Evolutionary conservation across 352 stramenopile species (phyloP).

Genomic region (Elongisporangium prolatum): DNA sequence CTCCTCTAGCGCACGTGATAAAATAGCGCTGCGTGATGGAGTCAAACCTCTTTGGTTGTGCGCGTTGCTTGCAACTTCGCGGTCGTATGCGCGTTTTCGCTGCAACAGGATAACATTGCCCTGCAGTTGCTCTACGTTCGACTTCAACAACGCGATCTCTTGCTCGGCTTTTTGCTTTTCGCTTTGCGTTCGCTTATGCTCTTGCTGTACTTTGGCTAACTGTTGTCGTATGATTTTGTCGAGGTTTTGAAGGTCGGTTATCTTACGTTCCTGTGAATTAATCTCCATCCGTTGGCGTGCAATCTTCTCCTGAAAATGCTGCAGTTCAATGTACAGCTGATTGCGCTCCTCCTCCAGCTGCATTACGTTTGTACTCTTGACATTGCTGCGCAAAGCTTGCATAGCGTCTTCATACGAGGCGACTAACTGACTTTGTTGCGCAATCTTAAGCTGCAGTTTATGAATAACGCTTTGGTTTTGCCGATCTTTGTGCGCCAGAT

Average conservation of each 20-base stretch:
- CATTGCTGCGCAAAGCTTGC: constrained; percentile 39
- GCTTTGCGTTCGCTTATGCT: constrained; percentile 23
- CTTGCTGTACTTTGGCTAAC: constrained; percentile 30
- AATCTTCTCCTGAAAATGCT: constrained; percentile 26
- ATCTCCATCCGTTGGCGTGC: constrained; percentile 21
- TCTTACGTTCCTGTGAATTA: constrained; percentile 21
- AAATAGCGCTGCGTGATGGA: constrained; percentile 15
- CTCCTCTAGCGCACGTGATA: constrained; percentile 30
- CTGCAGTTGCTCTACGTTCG: constrained; percentile 34
- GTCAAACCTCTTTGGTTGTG: constrained; percentile 12
- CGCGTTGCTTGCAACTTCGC: constrained; percentile 19
- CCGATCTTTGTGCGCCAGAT: constrained; percentile 39
- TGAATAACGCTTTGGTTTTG: constrained; percentile 41
- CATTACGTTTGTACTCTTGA: constrained; percentile 50
- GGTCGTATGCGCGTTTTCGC: constrained; percentile 53
- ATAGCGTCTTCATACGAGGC: constrained; percentile 54
- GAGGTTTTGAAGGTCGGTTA: constrained; percentile 18
- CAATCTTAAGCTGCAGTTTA: constrained; percentile 47
- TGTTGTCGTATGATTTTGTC: constrained; percentile 29
- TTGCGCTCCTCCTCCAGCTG: constrained; percentile 54
- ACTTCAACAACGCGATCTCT: constrained; percentile 31
- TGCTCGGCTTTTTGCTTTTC: constrained; percentile 53
- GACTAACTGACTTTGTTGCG: constrained; percentile 48
- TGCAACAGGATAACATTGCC: constrained; percentile 36
- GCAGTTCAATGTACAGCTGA: constrained; percentile 42